Evolutionary conservation across 495 filamentous ascomycete genomes (phyloP).

Genomic region (Collariella sp.): DNA sequence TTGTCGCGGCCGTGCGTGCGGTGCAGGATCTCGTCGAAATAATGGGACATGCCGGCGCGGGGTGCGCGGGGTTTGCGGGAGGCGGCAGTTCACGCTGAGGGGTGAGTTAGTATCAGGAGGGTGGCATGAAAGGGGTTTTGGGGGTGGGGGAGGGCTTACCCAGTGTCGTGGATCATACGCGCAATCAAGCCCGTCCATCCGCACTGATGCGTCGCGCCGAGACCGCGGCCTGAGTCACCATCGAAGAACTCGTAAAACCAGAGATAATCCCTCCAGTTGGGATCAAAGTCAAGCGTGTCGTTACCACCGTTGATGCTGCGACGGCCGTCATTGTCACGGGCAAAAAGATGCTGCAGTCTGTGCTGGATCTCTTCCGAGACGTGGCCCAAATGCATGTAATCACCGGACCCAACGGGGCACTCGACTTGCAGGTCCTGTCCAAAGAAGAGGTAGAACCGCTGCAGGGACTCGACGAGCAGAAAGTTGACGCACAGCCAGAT

Average conservation of each 20-base stretch:
- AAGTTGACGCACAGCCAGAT: constrained; percentile 98
- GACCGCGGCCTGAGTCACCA: constrained; percentile 77
- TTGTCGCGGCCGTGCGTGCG: constrained; percentile 31
- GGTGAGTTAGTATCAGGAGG: constrained; percentile 13
- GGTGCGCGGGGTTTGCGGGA: constrained; percentile 86
- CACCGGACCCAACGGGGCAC: constrained; percentile 87
- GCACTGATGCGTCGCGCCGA: constrained; percentile 90
- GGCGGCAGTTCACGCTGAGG: constrained; percentile 71
- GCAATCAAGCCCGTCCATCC: constrained; percentile 97
- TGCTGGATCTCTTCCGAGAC: constrained; percentile 97
- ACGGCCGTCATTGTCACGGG: constrained; percentile 70
- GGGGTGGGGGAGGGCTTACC: constrained; percentile 45
- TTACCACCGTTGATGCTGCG: constrained; percentile 77
- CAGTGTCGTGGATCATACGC: constrained; percentile 94
- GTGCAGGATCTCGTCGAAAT: constrained; percentile 88
- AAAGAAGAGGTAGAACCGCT: constrained; percentile 93
- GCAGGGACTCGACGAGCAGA: constrained; percentile 82
- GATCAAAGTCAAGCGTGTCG: constrained; percentile 79
- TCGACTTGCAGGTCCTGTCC: constrained; percentile 81
- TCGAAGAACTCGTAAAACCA: constrained; percentile 99
- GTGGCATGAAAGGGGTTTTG: not conserved
- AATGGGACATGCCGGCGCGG: constrained; percentile 75
- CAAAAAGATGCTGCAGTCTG: constrained; percentile 84
- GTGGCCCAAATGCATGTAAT: constrained; percentile 91
- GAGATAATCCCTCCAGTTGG: constrained; percentile 84